These are phyloP conservation scores for Sugiyamaella marilandica DNA, from an alignment of 805 yeast species.

Conservation along the genomic window DNA sequence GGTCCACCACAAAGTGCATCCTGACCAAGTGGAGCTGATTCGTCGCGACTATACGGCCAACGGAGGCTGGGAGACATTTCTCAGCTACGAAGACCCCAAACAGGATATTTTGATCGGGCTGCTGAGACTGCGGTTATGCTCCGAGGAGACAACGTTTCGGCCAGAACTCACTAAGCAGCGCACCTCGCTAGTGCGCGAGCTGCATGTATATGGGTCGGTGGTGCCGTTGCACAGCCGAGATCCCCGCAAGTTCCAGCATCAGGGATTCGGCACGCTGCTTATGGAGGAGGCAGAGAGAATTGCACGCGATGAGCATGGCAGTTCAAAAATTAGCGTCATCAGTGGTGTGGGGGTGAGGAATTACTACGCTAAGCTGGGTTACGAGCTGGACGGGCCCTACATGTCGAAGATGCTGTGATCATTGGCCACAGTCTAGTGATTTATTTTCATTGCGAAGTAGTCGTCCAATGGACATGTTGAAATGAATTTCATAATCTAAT, in stretches of 20 bases:
- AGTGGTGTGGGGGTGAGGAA: slow-evolving; percentile 98
- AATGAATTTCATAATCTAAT: too few relatives aligned
- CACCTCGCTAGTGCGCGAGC: slow-evolving; percentile 91
- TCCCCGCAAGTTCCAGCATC: slow-evolving; percentile 97
- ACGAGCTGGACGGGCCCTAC: slow-evolving; percentile 89
- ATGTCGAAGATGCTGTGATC: slow-evolving; percentile 72
- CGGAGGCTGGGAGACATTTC: slow-evolving; percentile 98
- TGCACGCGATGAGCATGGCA: slow-evolving; percentile 92
- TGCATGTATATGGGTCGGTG: slow-evolving; percentile 96
- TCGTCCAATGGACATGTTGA: too few relatives aligned
- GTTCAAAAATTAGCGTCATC: slow-evolving; percentile 85
- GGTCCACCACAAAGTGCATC: slow-evolving; percentile 93
- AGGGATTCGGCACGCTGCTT: slow-evolving; percentile 93
- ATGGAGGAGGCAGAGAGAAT: slow-evolving; percentile 99
- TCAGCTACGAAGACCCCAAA: slow-evolving; percentile 94
- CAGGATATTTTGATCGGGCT: slow-evolving; percentile 93
- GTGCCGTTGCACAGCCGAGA: slow-evolving; percentile 95
- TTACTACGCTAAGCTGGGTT: slow-evolving; percentile 89
- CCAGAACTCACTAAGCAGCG: slow-evolving; percentile 80
- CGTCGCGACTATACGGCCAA: slow-evolving; percentile 96
- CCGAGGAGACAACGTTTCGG: slow-evolving; percentile 83
- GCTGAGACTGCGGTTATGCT: slow-evolving; percentile 79
- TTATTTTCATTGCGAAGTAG: neutral
- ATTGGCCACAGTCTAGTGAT: neutral
- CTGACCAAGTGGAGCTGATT: slow-evolving; percentile 93